Base-by-base conservation (phyloP, 306 rosid genomes). In the Neltuma alba region DNA sequence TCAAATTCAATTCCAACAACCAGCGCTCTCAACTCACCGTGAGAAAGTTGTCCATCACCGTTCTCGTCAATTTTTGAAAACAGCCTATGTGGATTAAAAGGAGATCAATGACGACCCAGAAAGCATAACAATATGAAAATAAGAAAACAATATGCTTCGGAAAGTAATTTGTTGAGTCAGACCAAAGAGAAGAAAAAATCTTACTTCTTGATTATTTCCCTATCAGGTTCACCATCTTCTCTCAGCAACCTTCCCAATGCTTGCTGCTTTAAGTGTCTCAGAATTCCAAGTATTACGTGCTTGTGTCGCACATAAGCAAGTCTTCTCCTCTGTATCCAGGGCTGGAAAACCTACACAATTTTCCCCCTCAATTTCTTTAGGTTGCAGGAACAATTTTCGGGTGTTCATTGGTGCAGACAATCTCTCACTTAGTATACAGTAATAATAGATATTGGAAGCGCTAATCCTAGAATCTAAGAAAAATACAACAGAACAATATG, bases 251-350 rank as follows among this genome's bases (percentile, higher is more conserved):
- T 90, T 85, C 92, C 98, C 75, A 90, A 58, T 31, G 96, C 78
- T 27, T 27, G 88, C 83, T 78, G 42, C 88, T 79, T 91, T 10
- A 96, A 75, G 89, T 96, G 87, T 80, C 3, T 86, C 72, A 93
- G 48, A 74, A 96, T 54, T 75, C 92, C 97, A 30, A 91, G 87
- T 54, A 92, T 93, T 57, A 93, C 90, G 81, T 87, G 97, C 64
- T 86, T 96, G 86, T 85, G 98, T 76, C 76, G 88, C 47, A 87
- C 91, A 85, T 84, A 93, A 8, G 61, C 83, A 75, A 96, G 63
- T 66, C 88, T 89, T 80, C 99, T 86, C 75, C 45, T 88, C 83
- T 93, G 98, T 82, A 90, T 91, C 97, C 94, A 91, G 38, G 98
- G 99, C 81, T 96, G 99, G 82, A 86, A 84, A 69, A 96, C 85